phyloP scores from a whole-genome alignment of 805 yeast species.

The Teunomyces kruisii region DNA sequence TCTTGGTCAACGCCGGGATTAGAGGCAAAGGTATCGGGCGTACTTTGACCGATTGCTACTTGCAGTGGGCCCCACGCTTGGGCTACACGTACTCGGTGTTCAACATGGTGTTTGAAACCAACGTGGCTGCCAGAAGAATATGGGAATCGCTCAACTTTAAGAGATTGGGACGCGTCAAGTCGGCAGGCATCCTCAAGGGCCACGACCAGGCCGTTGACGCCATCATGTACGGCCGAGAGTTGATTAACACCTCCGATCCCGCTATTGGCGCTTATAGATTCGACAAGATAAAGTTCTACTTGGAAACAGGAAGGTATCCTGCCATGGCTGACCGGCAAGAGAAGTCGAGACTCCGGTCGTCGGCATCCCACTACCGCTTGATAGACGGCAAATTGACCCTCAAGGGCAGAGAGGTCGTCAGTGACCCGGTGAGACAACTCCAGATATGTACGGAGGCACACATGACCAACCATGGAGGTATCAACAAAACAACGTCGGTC shows the following conservation, averaged over 20 bases:
- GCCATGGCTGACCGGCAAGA: constrained; percentile 78
- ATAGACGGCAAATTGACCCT: constrained; percentile 71
- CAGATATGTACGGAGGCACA: constrained; percentile 75
- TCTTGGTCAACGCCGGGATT: constrained; percentile 89
- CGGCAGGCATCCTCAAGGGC: constrained; percentile 88
- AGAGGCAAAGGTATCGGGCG: constrained; percentile 90
- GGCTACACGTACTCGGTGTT: constrained; percentile 85
- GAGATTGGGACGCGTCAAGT: constrained; percentile 73
- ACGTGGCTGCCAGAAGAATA: constrained; percentile 76
- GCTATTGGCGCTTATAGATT: constrained; percentile 58
- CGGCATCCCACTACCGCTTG: constrained; percentile 74
- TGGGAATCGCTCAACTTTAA: constrained; percentile 76
- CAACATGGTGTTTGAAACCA: constrained; percentile 85
- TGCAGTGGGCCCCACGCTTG: constrained; percentile 87
- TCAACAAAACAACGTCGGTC: constrained; percentile 78
- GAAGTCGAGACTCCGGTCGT: constrained; percentile 80
- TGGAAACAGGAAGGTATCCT: constrained; percentile 86
- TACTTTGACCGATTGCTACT: constrained; percentile 75
- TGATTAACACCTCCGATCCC: constrained; percentile 56
- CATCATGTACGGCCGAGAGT: constrained; percentile 77
- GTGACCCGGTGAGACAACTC: constrained; percentile 71
- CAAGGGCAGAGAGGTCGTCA: constrained; percentile 80
- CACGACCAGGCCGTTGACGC: constrained; percentile 86
- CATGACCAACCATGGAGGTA: constrained; percentile 73
- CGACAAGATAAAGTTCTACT: constrained; percentile 73